These are phyloP conservation scores for Purshia tridentata DNA, from an alignment of 306 rosid species.

Conservation along the genomic window DNA sequence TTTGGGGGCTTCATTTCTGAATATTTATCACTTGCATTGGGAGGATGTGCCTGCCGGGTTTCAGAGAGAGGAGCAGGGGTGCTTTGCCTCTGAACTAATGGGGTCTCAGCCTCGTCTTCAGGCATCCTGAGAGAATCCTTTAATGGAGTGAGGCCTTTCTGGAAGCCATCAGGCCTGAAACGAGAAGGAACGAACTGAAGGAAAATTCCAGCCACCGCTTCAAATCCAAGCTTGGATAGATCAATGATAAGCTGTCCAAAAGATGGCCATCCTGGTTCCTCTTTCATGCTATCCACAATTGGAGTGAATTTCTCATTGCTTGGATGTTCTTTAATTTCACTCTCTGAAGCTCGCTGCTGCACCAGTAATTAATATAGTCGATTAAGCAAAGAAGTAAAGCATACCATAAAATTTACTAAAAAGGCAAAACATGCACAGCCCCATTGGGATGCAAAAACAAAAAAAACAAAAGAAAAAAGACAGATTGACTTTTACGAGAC, in stretches of 20 bases:
- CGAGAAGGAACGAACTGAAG: conserved; percentile 55
- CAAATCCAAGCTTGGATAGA: conserved; percentile 68
- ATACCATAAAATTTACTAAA: conserved; percentile 5
- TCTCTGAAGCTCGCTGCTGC: conserved; percentile 38
- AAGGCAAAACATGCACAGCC: not conserved
- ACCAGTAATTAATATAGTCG: conserved; percentile 22
- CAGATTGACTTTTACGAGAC: not conserved
- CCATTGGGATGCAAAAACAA: not conserved
- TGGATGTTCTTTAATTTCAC: conserved; percentile 50
- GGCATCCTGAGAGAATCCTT: conserved; percentile 83
- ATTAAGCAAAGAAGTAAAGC: conserved; percentile 29
- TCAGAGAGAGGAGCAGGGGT: conserved; percentile 48
- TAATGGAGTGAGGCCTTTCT: conserved; percentile 61
- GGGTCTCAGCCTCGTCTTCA: conserved; percentile 51
- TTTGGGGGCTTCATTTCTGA: conserved; percentile 73
- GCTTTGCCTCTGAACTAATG: conserved; percentile 43
- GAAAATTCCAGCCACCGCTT: conserved; percentile 44
- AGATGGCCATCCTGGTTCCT: conserved; percentile 94
- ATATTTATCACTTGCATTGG: conserved; percentile 52
- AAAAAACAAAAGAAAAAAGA: not conserved
- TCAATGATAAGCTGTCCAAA: conserved; percentile 69
- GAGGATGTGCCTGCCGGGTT: conserved; percentile 51
- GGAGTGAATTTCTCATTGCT: conserved; percentile 44
- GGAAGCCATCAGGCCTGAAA: conserved; percentile 38
- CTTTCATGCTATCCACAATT: conserved; percentile 53